Evolutionary conservation across 805 yeast species (phyloP).

Genomic region (Spathaspora hagerdaliae): DNA sequence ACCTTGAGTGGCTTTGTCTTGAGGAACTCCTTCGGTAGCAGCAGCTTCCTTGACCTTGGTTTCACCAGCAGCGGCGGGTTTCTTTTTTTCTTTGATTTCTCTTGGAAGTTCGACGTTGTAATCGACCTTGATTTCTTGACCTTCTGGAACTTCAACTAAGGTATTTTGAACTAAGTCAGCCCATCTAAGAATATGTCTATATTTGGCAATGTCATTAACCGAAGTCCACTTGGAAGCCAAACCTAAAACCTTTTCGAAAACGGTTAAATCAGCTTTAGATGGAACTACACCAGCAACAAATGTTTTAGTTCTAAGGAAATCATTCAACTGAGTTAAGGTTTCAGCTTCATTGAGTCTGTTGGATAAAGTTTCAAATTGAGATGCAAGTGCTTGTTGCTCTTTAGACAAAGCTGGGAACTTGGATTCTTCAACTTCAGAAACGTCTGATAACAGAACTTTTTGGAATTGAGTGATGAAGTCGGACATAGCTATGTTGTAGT

Average conservation of each 20-base stretch:
- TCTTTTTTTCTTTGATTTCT: slow-evolving; percentile 65
- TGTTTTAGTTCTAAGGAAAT: slow-evolving; percentile 62
- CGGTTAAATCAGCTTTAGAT: slow-evolving; percentile 65
- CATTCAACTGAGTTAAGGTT: slow-evolving; percentile 51
- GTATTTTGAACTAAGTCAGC: slow-evolving; percentile 78
- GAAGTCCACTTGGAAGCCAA: slow-evolving; percentile 53
- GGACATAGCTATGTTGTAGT: slow-evolving; percentile 18
- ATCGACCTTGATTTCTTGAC: slow-evolving; percentile 54
- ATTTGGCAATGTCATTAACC: slow-evolving; percentile 50
- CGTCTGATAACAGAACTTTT: slow-evolving; percentile 27
- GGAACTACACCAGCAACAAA: slow-evolving; percentile 68
- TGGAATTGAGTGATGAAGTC: slow-evolving; percentile 23
- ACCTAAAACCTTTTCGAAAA: slow-evolving; percentile 65
- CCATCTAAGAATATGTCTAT: slow-evolving; percentile 93
- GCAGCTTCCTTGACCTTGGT: slow-evolving; percentile 36
- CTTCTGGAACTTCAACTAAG: slow-evolving; percentile 47
- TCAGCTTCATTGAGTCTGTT: slow-evolving; percentile 49
- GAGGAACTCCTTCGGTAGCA: slow-evolving; percentile 1
- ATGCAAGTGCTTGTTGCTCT: slow-evolving; percentile 64
- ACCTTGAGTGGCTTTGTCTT: slow-evolving; percentile 7
- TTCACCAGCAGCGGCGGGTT: slow-evolving; percentile 33
- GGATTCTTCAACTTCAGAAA: slow-evolving; percentile 12
- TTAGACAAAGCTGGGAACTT: slow-evolving; percentile 26
- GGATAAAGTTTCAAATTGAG: slow-evolving; percentile 80
- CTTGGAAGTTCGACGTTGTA: slow-evolving; percentile 64